These are phyloP conservation scores for Penicillium carneum DNA, from an alignment of 2,329 filamentous ascomycete species.

Conservation along the genomic window DNA sequence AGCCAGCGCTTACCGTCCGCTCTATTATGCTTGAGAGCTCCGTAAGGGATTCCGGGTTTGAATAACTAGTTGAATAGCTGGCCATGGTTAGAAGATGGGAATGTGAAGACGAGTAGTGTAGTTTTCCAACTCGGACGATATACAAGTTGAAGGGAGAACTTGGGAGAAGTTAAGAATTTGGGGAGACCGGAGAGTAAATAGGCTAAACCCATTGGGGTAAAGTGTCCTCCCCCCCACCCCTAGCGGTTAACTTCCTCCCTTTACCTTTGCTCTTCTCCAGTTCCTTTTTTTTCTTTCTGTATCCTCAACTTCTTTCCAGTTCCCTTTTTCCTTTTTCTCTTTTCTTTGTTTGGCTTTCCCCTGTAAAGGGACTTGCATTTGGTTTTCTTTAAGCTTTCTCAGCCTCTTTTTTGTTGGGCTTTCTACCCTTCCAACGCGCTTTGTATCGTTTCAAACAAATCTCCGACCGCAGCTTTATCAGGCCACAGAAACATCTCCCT, in stretches of 20 bases:
- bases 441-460: conserved; percentile 12
- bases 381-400: conserved; percentile 20
- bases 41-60: conserved; percentile 19
- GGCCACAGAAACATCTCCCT: conserved; percentile 6
- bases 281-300: conserved; percentile 28
- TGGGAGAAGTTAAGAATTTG: background rate
- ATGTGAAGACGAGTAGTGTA: background rate
- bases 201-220: conserved; percentile 34
- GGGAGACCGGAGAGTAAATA: conserved; percentile 10
- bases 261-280: conserved; percentile 31
- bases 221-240: conserved; percentile 32
- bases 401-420: conserved; percentile 21
- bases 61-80: conserved; percentile 13
- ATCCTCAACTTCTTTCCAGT: conserved; percentile 12
- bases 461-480: conserved; percentile 20
- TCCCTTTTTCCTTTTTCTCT: conserved; percentile 35
- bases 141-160: background rate
- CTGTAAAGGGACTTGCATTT: conserved; percentile 26
- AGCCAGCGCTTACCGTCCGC: conserved; percentile 18
- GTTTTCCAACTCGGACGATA: background rate
- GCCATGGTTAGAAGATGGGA: background rate
- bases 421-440: conserved; percentile 16
- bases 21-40: conserved; percentile 23
- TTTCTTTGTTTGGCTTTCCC: conserved; percentile 37
- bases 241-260: conserved; percentile 36